Evolutionary conservation across 768 basidiomycete genomes (phyloP).

Genomic region (Grammothele lineata): DNA sequence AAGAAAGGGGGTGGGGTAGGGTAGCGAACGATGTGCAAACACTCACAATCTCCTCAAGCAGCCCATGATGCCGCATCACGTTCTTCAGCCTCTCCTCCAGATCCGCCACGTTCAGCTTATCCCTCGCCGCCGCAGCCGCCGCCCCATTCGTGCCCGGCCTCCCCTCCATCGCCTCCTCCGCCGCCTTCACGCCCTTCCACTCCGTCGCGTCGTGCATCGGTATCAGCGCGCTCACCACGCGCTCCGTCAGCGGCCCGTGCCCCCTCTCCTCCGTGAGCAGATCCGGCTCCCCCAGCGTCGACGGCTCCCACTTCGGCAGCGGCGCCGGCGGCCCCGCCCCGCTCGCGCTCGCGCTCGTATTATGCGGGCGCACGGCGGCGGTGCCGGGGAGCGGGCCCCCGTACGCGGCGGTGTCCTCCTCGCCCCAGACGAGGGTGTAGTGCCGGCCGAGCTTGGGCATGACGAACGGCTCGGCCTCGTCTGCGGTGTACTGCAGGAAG

Average conservation of each 20-base stretch:
- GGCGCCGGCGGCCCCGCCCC: conserved; percentile 33
- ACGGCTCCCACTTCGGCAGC: conserved; percentile 77
- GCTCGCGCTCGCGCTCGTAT: no score
- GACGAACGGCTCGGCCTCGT: conserved; percentile 83
- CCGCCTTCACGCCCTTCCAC: conserved; percentile 79
- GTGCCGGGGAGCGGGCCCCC: conserved; percentile 39
- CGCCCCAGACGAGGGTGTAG: conserved; percentile 91
- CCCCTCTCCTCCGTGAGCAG: conserved; percentile 71
- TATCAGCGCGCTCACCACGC: conserved; percentile 70
- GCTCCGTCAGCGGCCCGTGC: conserved; percentile 84
- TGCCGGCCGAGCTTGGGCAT: conserved; percentile 86
- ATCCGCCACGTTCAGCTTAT: conserved; percentile 75
- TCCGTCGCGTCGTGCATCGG: conserved; percentile 58
- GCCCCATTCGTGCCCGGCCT: conserved; percentile 65
- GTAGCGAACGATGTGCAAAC: no score
- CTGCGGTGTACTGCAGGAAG: conserved; percentile 85
- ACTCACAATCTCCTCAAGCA: conserved; percentile 68
- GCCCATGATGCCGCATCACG: conserved; percentile 72
- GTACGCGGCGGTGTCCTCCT: conserved; percentile 67
- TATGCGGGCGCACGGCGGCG: conserved; percentile 34
- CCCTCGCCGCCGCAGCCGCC: conserved; percentile 71
- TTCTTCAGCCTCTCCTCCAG: conserved; percentile 72
- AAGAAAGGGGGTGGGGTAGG: conserved; percentile 5
- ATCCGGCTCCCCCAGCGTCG: conserved; percentile 70
- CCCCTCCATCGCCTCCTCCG: conserved; percentile 82